Evolutionary conservation across 805 yeast species (phyloP).

Genomic region (Metschnikowia rubicola): DNA sequence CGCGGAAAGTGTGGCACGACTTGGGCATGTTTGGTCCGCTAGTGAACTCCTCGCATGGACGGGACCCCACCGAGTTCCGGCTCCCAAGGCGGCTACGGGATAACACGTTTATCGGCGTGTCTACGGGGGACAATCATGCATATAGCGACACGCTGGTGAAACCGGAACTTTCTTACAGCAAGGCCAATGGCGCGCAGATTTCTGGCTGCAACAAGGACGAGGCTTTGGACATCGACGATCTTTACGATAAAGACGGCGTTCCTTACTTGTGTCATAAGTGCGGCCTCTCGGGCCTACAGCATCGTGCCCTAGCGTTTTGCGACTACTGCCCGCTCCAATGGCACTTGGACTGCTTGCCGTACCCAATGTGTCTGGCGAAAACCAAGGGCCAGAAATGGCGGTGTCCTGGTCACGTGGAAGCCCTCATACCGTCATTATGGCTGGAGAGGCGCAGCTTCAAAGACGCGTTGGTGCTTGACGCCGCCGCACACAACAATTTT

Average conservation of each 20-base stretch:
- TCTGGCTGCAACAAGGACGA: slow-evolving; percentile 40
- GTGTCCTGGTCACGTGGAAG: slow-evolving; percentile 82
- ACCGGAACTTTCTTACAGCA: slow-evolving; percentile 45
- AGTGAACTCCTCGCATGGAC: slow-evolving; percentile 62
- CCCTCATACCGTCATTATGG: slow-evolving; percentile 39
- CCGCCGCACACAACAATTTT: slow-evolving; percentile 38
- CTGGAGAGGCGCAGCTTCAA: slow-evolving; percentile 44
- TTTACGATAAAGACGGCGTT: slow-evolving; percentile 65
- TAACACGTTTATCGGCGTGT: slow-evolving; percentile 62
- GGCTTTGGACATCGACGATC: slow-evolving; percentile 57
- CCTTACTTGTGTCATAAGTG: slow-evolving; percentile 76
- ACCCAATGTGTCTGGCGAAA: slow-evolving; percentile 71
- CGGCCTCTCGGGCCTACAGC: slow-evolving; percentile 59
- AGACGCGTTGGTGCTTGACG: slow-evolving; percentile 52
- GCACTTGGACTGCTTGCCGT: slow-evolving; percentile 85
- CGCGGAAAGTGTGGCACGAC: slow-evolving; percentile 23
- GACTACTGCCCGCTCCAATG: slow-evolving; percentile 80
- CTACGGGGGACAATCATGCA: slow-evolving; percentile 65
- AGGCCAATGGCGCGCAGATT: slow-evolving; percentile 32
- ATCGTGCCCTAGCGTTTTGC: slow-evolving; percentile 61
- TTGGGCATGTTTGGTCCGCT: slow-evolving; percentile 55
- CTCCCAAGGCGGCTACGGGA: slow-evolving; percentile 71
- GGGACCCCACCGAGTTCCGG: slow-evolving; percentile 38
- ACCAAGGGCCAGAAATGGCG: slow-evolving; percentile 80
- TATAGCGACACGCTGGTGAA: slow-evolving; percentile 52